Evolutionary conservation across 306 rosid genomes (phyloP).

Genomic region (Biancaea sappan): DNA sequence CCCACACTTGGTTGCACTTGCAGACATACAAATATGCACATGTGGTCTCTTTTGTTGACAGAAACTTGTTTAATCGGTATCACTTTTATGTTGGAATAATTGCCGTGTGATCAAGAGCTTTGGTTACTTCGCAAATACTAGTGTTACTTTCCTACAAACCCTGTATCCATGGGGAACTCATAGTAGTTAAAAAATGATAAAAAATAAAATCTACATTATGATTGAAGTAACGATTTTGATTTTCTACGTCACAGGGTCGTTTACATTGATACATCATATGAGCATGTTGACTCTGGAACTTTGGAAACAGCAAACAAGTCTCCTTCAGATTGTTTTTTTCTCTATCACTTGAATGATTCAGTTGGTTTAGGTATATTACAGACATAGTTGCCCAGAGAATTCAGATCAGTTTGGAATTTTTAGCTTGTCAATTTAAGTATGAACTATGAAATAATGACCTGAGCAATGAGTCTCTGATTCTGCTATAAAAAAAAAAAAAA

Average conservation of each 20-base stretch:
- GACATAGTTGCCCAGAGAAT: background rate
- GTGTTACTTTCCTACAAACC: conserved; percentile 2
- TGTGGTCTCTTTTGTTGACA: conserved; percentile 26
- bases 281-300: background rate
- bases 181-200: background rate
- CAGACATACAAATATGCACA: background rate
- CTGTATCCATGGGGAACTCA: background rate
- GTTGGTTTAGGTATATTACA: conserved; percentile 20
- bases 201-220: background rate
- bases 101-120: background rate
- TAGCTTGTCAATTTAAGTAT: background rate
- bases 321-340: background rate
- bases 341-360: conserved; percentile 12
- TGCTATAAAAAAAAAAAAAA: conserved; percentile 6
- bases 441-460: conserved; percentile 33
- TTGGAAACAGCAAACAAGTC: background rate
- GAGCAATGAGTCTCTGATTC: conserved; percentile 10
- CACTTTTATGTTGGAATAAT: conserved; percentile 9
- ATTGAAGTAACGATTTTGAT: conserved; percentile 14
- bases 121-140: background rate
- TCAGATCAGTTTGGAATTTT: background rate
- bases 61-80: background rate
- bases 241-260: conserved; percentile 18
- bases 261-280: conserved; percentile 2
- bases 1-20: conserved; percentile 20